phyloP scores from a whole-genome alignment of 2,329 filamentous ascomycete genomes.

The Pseudomassariella vexata region DNA sequence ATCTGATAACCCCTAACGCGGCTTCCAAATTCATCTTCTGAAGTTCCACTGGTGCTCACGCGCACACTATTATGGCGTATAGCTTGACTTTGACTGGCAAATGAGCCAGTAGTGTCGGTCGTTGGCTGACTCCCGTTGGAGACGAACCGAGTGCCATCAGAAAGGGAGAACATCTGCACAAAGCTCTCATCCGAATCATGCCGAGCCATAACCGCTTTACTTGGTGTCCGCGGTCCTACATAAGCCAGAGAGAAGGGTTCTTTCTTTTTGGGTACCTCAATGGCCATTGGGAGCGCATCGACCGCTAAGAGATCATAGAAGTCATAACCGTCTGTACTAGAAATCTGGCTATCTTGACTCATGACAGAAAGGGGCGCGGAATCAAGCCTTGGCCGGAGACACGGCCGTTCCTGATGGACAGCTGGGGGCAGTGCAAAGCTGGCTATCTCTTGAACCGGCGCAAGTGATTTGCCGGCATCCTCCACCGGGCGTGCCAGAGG shows the following conservation, averaged over 20 bases:
- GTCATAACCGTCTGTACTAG: constrained; percentile 57
- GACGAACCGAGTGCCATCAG: too few relatives aligned
- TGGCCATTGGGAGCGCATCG: constrained; percentile 36
- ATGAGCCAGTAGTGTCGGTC: constrained; percentile 30
- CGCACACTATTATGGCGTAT: not conserved
- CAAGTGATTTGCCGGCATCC: constrained; percentile 32
- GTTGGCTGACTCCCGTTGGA: constrained; percentile 34
- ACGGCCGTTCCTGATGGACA: constrained; percentile 28
- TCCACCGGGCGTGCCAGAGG: constrained; percentile 50
- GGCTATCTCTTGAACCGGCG: constrained; percentile 44
- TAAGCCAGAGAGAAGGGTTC: constrained; percentile 30
- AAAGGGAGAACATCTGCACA: constrained; percentile 52
- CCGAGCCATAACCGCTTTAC: constrained; percentile 26
- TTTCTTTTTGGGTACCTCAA: constrained; percentile 45
- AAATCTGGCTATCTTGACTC: constrained; percentile 45
- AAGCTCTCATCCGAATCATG: constrained; percentile 57
- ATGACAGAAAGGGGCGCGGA: constrained; percentile 44
- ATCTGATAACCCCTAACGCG: constrained; percentile 37
- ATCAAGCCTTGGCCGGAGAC: constrained; percentile 39
- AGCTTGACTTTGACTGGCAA: constrained; percentile 10
- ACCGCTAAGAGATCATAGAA: constrained; percentile 56
- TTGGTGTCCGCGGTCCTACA: constrained; percentile 24
- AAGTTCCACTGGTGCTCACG: constrained; percentile 7
- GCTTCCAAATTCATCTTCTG: constrained; percentile 36
- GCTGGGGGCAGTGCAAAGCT: constrained; percentile 46